Evolutionary conservation across 257 asterid species (phyloP), one percentile per base, ranked within the genome.

Genomic region (Solanum ossicruentum): DNA sequence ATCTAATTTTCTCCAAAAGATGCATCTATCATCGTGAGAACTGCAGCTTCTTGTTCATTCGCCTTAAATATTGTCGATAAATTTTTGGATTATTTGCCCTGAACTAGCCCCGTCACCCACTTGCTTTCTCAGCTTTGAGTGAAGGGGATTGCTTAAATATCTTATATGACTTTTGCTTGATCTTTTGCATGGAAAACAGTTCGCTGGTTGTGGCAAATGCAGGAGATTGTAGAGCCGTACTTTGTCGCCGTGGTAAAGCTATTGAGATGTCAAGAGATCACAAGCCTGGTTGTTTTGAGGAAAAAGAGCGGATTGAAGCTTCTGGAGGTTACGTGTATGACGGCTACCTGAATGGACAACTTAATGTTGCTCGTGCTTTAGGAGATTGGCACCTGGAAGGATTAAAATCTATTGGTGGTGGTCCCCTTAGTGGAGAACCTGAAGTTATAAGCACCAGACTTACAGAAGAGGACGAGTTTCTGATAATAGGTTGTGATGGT

Each of bases 331-430:
- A 93, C 36, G 92, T 97, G 15, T 86, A 89, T 20, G 98, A 95
- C 65, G 99, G 97, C 41, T 97, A 97, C 85, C 97, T 97, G 63
- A 97, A 97, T 17, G 98, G 98, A 56, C 98, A 95, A 73, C 94
- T 97, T 57, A 94, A 92, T 28, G 98, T 97, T 8, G 97, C 99
- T 61, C 98, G 99, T 80, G 98, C 99, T 41, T 70, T 97, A 32
- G 99, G 99, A 49, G 96, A 97, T 83, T 97, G 98, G 98, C 99
- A 95, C 86, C 89, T 97, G 93, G 98, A 97, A 82, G 98, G 95
- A 60, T 75, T 96, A 87, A 97, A 97, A 85, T 73, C 87, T 26
- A 82, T 43, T 11, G 92, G 88, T 11, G 96, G 98, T 36, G 98
- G 99, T 5, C 99, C 98, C n/a, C 97, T 96, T n/a, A 93, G 93